Percentiles rank a stretch among this genome's conserved stretches.
Conservation (phyloP, 2,329 filamentous ascomycete genomes). For the Graphium sp. region DNA sequence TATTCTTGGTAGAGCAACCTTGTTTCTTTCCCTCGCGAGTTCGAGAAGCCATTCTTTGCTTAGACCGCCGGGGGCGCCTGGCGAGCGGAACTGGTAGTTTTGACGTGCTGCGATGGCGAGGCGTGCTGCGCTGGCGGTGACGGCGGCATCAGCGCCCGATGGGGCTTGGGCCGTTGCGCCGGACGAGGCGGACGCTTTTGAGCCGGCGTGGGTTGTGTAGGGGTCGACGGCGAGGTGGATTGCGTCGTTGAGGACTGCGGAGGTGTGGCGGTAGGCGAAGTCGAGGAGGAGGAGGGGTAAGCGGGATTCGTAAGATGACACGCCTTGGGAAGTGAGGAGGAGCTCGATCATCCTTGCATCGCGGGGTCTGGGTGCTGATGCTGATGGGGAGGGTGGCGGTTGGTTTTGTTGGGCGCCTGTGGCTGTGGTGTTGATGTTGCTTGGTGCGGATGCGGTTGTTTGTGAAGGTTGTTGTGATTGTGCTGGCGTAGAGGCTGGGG, state of each 20-base stretch:
- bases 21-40: slow-evolving; percentile 55
- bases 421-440: slow-evolving; percentile 9
- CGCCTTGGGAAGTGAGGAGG: slow-evolving; percentile 61
- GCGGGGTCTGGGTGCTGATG: slow-evolving; percentile 44
- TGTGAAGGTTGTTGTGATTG: slow-evolving; percentile 9
- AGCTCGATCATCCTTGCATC: slow-evolving; percentile 69
- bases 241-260: slow-evolving; percentile 52
- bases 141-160: slow-evolving; percentile 32
- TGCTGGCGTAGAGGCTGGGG: slow-evolving; percentile 14
- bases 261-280: slow-evolving; percentile 72
- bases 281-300: slow-evolving; percentile 72
- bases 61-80: slow-evolving; percentile 32
- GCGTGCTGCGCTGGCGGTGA: slow-evolving; percentile 50
- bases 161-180: slow-evolving; percentile 29
- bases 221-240: slow-evolving; percentile 53
- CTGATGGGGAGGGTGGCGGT: slow-evolving; percentile 14
- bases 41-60: slow-evolving; percentile 65
- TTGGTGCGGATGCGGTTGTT: slow-evolving; percentile 6
- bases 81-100: slow-evolving; percentile 49
- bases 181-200: slow-evolving; percentile 28
- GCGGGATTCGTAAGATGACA: slow-evolving; percentile 65
- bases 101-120: slow-evolving; percentile 56
- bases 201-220: slow-evolving; percentile 40
- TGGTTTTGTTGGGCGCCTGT: slow-evolving; percentile 1
- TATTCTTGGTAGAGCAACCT: slow-evolving; percentile 45